Percentiles rank a stretch among this genome's conserved stretches.
These are phyloP conservation scores for Brassica cretica DNA, from an alignment of 345 rosid genomes.

Conservation along the genomic window DNA sequence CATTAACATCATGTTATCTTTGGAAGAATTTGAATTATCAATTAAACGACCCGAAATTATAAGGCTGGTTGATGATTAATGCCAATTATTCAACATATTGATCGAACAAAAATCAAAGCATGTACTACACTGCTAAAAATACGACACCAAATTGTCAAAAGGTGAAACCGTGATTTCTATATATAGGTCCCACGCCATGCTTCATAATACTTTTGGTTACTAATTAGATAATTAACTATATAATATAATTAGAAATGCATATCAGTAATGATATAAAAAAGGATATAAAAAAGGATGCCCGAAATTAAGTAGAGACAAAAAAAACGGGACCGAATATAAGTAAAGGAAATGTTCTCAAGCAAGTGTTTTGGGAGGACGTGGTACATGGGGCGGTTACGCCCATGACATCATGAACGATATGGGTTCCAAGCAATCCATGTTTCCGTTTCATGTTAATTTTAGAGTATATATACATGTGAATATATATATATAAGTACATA, in stretches of 20 bases:
- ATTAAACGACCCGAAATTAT: neutral
- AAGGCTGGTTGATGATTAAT: conserved; percentile 23
- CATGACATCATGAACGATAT: conserved; percentile 40
- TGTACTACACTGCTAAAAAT: conserved; percentile 22
- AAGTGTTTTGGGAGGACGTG: neutral
- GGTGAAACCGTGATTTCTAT: conserved; percentile 32
- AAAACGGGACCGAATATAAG: neutral
- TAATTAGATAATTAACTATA: conserved; percentile 12
- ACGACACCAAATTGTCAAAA: conserved; percentile 34
- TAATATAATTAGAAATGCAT: neutral
- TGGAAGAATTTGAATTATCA: neutral
- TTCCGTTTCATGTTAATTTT: conserved; percentile 12
- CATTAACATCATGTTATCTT: neutral
- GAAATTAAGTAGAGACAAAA: neutral
- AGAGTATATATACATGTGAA: neutral
- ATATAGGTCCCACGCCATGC: conserved; percentile 38
- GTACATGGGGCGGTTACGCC: conserved; percentile 26
- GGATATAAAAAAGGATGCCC: neutral
- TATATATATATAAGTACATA: neutral
- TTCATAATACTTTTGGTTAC: conserved; percentile 15
- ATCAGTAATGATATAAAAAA: neutral
- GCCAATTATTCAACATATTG: conserved; percentile 15
- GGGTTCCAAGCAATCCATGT: conserved; percentile 36
- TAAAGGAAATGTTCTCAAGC: conserved; percentile 1
- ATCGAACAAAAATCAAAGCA: conserved; percentile 11